These are phyloP conservation scores for Lentinula aciculospora DNA, from an alignment of 768 basidiomycete species.

Conservation along the genomic window DNA sequence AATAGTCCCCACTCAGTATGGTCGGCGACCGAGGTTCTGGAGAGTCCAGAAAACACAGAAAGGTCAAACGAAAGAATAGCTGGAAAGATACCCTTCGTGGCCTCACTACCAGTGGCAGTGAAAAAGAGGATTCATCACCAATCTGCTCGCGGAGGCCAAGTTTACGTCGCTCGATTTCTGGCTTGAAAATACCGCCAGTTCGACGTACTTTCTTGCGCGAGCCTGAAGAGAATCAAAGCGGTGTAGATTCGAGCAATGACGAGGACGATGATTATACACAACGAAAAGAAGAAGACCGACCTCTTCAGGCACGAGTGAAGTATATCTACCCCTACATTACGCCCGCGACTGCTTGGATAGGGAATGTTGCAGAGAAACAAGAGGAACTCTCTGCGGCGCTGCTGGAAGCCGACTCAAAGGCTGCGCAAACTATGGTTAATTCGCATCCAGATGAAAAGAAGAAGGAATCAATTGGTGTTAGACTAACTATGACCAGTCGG, in stretches of 20 bases:
- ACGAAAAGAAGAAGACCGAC: conserved; percentile 64
- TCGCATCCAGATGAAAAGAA: conserved; percentile 23
- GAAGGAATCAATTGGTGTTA: conserved; percentile 71
- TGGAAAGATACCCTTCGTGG: conserved; percentile 57
- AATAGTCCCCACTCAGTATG: conserved; percentile 81
- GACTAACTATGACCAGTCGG: conserved; percentile 92
- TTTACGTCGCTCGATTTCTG: conserved; percentile 19
- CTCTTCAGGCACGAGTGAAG: conserved; percentile 69
- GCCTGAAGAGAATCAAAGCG: conserved; percentile 48
- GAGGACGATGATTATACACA: conserved; percentile 38
- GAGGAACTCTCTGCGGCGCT: conserved; percentile 46
- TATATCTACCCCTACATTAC: conserved; percentile 37
- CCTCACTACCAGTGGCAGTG: conserved; percentile 36
- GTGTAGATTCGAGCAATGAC: conserved; percentile 49
- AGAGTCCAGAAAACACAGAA: conserved; percentile 29
- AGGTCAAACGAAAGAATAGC: conserved; percentile 47
- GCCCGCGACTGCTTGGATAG: conserved; percentile 23
- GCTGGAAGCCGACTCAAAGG: conserved; percentile 43
- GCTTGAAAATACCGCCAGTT: conserved; percentile 21
- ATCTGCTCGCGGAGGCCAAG: conserved; percentile 8
- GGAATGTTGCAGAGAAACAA: conserved; percentile 43
- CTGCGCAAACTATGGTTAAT: conserved; percentile 27
- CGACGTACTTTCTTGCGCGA: conserved; percentile 20
- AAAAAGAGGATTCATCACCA: conserved; percentile 22
- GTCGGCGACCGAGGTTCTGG: conserved; percentile 61